Conservation (phyloP, 441 rosid genomes). For the Erysimum cheiri region DNA sequence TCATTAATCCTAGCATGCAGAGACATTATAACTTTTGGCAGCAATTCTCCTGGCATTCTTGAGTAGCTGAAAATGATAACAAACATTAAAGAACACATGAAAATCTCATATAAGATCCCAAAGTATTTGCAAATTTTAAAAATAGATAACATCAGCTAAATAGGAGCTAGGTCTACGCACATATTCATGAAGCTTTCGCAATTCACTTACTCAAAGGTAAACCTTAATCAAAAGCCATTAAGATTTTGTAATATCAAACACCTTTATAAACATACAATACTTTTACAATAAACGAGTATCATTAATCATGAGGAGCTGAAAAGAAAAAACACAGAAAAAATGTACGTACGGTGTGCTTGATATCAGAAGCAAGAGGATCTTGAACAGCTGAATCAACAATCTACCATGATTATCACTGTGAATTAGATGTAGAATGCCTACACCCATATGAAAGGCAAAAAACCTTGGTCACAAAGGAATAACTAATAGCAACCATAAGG, state of each 20-base stretch:
- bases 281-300: conserved; percentile 21
- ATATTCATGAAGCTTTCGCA: conserved; percentile 19
- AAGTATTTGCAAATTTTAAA: conserved; percentile 1
- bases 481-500: conserved; percentile 21
- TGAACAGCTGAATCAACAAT: conserved; percentile 75
- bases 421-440: conserved; percentile 81
- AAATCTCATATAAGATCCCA: conserved; percentile 33
- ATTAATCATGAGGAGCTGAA: conserved; percentile 17
- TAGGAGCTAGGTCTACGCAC: conserved; percentile 5
- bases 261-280: conserved; percentile 18
- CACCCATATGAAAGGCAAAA: conserved; percentile 38
- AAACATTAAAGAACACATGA: conserved; percentile 35
- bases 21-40: conserved; percentile 68
- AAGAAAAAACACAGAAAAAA: conserved; percentile 35
- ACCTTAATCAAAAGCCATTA: conserved; percentile 23
- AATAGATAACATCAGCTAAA: conserved; percentile 26
- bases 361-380: conserved; percentile 77
- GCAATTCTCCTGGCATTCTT: conserved; percentile 86
- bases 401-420: conserved; percentile 72
- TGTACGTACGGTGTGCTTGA: conserved; percentile 88
- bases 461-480: conserved; percentile 22
- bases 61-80: conserved; percentile 63
- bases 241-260: conserved; percentile 7
- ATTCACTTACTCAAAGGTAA: conserved; percentile 18
- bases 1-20: conserved; percentile 60